Base-by-base conservation (phyloP, 441 rosid genomes). In the Sinapis alba region DNA sequence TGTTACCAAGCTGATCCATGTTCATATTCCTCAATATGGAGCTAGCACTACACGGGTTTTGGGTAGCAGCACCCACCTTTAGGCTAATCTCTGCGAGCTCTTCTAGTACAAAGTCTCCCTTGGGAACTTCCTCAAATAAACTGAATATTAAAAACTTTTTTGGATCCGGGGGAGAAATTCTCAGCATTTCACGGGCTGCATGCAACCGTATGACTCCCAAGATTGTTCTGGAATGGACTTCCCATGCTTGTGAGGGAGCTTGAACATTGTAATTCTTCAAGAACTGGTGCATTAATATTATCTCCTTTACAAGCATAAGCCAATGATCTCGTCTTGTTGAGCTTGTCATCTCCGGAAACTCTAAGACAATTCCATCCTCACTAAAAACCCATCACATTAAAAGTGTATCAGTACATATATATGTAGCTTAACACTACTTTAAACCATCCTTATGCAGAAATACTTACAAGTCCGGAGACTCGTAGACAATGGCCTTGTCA, bases 301-400 rank as follows among this genome's bases (percentile, higher is more conserved):
- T 65, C 76, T 96, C 98, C 74, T 86, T 91, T 0, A 76, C 69
- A 36, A 93, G 84, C 41, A 90, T 90, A n/a, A 93, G 92, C 99
- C 97, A 93, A 66, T 89, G 97, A 66, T 89, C 91, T 5, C 96
- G 85, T 79, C 99, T 93, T 0, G 96, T 96, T 43, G 97, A 93
- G 82, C 98, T 90, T 24, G 97, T 91, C 78, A 93, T 74, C 93
- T 93, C 99, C 0, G 99, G 99, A 78, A 96, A 96, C 84, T 91
- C 99, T 62, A 96, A 79, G 65, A 93, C 86, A 58, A 96, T 79
- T 72, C 87, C 97, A 72, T 90, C 97, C 56, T 88, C 83, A 61
- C 98, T 91, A 68, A 10, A 16, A 41, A 5, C n/a, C 7, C 0
- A 13, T 13, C 51, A 41, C 50, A 12, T 43, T 41, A 41, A 12